Conservation (phyloP, 106 monocot species). For the Phalaenopsis aphrodite region DNA sequence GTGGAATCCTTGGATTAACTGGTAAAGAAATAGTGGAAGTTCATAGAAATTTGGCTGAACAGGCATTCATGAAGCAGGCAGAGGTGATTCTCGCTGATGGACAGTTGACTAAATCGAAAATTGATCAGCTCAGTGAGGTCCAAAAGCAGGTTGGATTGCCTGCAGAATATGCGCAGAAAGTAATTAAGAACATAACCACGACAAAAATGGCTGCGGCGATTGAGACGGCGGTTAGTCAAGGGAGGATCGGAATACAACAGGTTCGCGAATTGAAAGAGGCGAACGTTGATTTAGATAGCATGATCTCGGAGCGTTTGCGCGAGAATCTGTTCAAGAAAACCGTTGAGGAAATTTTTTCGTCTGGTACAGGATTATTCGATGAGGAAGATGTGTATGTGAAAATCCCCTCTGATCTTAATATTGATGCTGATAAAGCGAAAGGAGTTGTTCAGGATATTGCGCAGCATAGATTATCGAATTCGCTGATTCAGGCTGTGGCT, state of each 20-base stretch:
- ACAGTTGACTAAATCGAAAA: conserved; percentile 70
- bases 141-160: conserved; percentile 90
- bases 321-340: conserved; percentile 83
- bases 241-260: conserved; percentile 78
- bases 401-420: conserved; percentile 72
- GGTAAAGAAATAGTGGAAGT: conserved; percentile 70
- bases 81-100: conserved; percentile 97
- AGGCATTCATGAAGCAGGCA: conserved; percentile 93
- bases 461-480: conserved; percentile 63
- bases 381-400: conserved; percentile 78
- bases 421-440: conserved; percentile 66
- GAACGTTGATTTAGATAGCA: conserved; percentile 67
- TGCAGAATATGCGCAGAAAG: conserved; percentile 82
- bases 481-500: conserved; percentile 84
- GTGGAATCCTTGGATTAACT: conserved; percentile 75
- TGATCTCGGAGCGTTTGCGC: conserved; percentile 74
- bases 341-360: conserved; percentile 86
- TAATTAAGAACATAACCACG: conserved; percentile 90
- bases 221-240: conserved; percentile 79
- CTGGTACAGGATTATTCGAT: conserved; percentile 83
- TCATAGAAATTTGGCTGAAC: conserved; percentile 80
- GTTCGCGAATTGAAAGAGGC: conserved; percentile 84
- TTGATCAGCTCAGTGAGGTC: conserved; percentile 73
- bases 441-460: conserved; percentile 72
- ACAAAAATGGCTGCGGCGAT: conserved; percentile 95